A percentile compares a stretch with the other conserved stretches of the same genome.
Evolutionary conservation across 2,329 filamentous ascomycete genomes (phyloP).

Genomic region (Kalmusia sp.): DNA sequence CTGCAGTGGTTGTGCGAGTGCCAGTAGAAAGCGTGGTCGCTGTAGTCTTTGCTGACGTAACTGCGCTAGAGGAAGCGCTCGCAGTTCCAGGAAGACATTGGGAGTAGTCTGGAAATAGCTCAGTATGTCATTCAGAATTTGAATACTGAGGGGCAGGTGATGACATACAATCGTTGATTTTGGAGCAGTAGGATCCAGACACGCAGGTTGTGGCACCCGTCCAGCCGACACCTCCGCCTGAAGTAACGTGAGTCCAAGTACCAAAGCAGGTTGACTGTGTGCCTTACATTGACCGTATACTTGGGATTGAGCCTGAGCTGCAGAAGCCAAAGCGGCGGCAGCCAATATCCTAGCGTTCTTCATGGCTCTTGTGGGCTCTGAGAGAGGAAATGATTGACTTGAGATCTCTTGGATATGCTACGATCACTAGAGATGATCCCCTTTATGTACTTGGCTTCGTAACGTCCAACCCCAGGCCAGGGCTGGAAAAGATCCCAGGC

Average conservation of each 20-base stretch:
- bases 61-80: neutral
- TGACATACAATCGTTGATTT: slow-evolving; percentile 16
- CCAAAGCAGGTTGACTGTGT: neutral
- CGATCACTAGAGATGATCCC: neutral
- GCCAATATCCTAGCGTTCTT: slow-evolving; percentile 6
- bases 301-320: slow-evolving; percentile 1
- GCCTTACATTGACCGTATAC: slow-evolving; percentile 11
- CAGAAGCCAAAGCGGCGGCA: slow-evolving; percentile 6
- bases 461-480: neutral
- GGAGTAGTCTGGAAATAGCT: slow-evolving; percentile 10
- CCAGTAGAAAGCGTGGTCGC: slow-evolving; percentile 18
- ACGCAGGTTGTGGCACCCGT: slow-evolving; percentile 12
- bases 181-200: slow-evolving; percentile 14
- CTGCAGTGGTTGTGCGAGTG: slow-evolving; percentile 9
- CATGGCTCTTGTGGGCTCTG: slow-evolving; percentile 3
- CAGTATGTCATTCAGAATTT: neutral
- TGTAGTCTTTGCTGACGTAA: slow-evolving; percentile 3
- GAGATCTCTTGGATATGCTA: neutral
- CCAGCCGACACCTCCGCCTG: slow-evolving; percentile 13
- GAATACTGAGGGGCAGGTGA: neutral
- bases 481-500: neutral
- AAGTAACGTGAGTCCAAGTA: neutral
- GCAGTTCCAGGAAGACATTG: slow-evolving; percentile 17
- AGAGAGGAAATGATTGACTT: neutral
- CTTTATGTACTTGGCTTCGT: neutral